phyloP scores from a whole-genome alignment of 306 rosid genomes.

The Calophaca sinica region DNA sequence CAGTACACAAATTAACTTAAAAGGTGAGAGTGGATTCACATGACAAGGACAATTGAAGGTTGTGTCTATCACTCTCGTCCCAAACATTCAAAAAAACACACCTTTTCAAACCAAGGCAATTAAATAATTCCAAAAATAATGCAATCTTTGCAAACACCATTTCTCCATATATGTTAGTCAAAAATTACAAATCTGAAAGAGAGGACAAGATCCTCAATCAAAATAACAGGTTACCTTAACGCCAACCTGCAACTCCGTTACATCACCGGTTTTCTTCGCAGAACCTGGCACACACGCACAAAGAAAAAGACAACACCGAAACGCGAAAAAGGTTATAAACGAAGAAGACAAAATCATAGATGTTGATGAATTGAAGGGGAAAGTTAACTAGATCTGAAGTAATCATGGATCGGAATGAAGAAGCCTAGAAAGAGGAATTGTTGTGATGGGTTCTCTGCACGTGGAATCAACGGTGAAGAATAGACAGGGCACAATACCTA shows the following conservation, averaged over 20 bases:
- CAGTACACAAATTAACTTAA: background rate
- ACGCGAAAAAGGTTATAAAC: background rate
- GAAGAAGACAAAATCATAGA: background rate
- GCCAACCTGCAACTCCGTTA: slow-evolving; percentile 86
- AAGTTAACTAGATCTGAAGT: slow-evolving; percentile 41
- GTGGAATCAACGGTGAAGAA: background rate
- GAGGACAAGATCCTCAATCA: background rate
- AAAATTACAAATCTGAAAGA: slow-evolving; percentile 19
- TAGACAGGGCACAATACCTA: slow-evolving; percentile 49
- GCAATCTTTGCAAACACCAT: background rate
- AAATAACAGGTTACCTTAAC: slow-evolving; percentile 68
- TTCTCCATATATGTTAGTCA: background rate
- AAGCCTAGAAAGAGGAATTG: background rate
- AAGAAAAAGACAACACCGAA: background rate
- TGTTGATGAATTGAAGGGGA: background rate
- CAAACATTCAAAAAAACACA: background rate
- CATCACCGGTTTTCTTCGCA: slow-evolving; percentile 70
- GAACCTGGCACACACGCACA: slow-evolving; percentile 52
- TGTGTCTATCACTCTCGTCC: background rate
- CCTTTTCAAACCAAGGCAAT: background rate
- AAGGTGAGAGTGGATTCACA: background rate
- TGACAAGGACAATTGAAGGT: background rate
- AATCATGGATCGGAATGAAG: background rate
- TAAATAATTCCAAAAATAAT: background rate
- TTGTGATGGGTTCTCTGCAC: background rate